phyloP scores from a whole-genome alignment of 768 basidiomycete genomes.

The Agrocybe chaxingu region DNA sequence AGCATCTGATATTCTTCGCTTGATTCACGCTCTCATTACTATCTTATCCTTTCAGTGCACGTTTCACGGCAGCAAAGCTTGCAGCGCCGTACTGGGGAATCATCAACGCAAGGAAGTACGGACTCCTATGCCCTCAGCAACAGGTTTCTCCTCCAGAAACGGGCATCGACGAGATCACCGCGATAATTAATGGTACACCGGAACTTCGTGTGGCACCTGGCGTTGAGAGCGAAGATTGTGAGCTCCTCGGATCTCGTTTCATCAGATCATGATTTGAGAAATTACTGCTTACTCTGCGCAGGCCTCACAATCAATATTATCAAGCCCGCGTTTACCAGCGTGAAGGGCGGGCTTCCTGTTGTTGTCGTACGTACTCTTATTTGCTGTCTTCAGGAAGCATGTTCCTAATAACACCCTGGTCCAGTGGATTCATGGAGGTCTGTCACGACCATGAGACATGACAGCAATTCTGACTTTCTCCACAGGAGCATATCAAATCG shows the following conservation, averaged over 20 bases:
- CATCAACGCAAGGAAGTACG: slow-evolving; percentile 35
- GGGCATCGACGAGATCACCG: slow-evolving; percentile 25
- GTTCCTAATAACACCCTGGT: not conserved
- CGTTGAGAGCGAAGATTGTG: slow-evolving; percentile 42
- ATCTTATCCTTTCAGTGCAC: slow-evolving; percentile 24
- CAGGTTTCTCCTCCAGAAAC: slow-evolving; percentile 26
- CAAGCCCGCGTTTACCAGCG: slow-evolving; percentile 33
- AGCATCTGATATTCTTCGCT: slow-evolving; percentile 12
- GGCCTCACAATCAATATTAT: slow-evolving; percentile 52
- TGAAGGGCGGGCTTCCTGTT: slow-evolving; percentile 44
- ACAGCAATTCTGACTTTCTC: not conserved
- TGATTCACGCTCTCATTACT: not conserved
- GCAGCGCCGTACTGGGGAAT: slow-evolving; percentile 31
- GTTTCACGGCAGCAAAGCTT: slow-evolving; percentile 39
- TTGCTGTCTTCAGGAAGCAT: not conserved
- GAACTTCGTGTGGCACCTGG: slow-evolving; percentile 25
- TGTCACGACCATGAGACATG: not conserved
- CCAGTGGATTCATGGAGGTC: slow-evolving; percentile 49
- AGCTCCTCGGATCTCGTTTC: slow-evolving; percentile 7
- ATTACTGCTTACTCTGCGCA: slow-evolving; percentile 4
- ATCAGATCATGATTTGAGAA: not conserved
- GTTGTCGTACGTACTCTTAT: slow-evolving; percentile 37
- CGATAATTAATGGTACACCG: slow-evolving; percentile 26
- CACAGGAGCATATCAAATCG: slow-evolving; percentile 39
- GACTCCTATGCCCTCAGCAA: slow-evolving; percentile 48